Evolutionary conservation across 2,329 filamentous ascomycete species (phyloP).

Genomic region (Aspergillus uvarum): DNA sequence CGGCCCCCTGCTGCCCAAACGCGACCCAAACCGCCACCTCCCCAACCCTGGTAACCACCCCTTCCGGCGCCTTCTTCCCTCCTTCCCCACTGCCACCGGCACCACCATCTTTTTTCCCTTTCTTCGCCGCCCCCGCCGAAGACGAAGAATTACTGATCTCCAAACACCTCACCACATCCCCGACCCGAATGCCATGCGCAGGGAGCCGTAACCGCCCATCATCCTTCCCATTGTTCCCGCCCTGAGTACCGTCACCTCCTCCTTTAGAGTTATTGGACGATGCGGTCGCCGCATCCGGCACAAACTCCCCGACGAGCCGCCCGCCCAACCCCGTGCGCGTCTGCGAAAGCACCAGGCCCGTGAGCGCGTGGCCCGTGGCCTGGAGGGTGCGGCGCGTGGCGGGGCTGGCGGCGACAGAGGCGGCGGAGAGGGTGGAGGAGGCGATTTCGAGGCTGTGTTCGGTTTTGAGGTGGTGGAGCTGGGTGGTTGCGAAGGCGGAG

Average conservation of each 20-base stretch:
- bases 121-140: conserved; percentile 18
- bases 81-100: conserved; percentile 32
- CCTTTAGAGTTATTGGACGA: conserved; percentile 35
- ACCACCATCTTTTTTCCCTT: conserved; percentile 31
- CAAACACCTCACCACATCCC: conserved; percentile 49
- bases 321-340: conserved; percentile 88
- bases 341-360: conserved; percentile 63
- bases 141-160: conserved; percentile 27
- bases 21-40: conserved; percentile 47
- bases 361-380: conserved; percentile 42
- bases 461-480: conserved; percentile 42
- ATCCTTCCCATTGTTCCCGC: conserved; percentile 30
- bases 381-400: conserved; percentile 45
- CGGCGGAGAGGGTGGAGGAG: conserved; percentile 43
- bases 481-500: conserved; percentile 43
- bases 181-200: conserved; percentile 49
- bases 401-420: conserved; percentile 41
- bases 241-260: conserved; percentile 13
- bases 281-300: conserved; percentile 66
- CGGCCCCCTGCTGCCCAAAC: conserved; percentile 41
- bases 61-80: conserved; percentile 39
- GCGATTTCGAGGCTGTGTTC: conserved; percentile 48
- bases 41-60: conserved; percentile 48
- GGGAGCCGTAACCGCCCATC: conserved; percentile 45
- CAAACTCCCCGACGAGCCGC: conserved; percentile 82